Percentiles rank a stretch among this genome's conserved stretches.
Evolutionary conservation across 352 stramenopile species (phyloP).

Genomic region (Phytophthora citrophthora): DNA sequence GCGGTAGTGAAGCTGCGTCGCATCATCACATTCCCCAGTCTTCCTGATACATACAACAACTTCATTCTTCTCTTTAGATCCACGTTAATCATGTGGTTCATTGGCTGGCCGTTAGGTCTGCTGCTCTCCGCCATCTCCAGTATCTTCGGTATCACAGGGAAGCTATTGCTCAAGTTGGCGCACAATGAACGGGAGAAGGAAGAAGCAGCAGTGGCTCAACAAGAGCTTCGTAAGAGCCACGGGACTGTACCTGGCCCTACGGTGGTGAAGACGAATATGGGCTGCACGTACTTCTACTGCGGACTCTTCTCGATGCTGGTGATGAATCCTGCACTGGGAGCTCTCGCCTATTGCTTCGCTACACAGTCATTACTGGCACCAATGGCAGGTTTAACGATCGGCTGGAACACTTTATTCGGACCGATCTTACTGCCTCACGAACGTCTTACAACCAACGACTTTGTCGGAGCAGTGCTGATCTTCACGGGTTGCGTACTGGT

Average conservation of each 20-base stretch:
- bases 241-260: slow-evolving; percentile 16
- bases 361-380: slow-evolving; percentile 83
- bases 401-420: slow-evolving; percentile 84
- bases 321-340: slow-evolving; percentile 70
- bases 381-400: slow-evolving; percentile 83
- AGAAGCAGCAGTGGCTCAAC: slow-evolving; percentile 46
- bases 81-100: slow-evolving; percentile 38
- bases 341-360: slow-evolving; percentile 78
- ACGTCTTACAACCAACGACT: slow-evolving; percentile 74
- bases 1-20: slow-evolving; percentile 10
- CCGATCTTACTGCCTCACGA: slow-evolving; percentile 75
- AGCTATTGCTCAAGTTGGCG: slow-evolving; percentile 82
- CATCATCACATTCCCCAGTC: slow-evolving; percentile 15
- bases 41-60: neutral
- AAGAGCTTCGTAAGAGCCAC: slow-evolving; percentile 29
- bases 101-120: slow-evolving; percentile 82
- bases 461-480: slow-evolving; percentile 76
- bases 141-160: slow-evolving; percentile 81
- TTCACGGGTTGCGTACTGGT: slow-evolving; percentile 82
- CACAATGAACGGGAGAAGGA: slow-evolving; percentile 74
- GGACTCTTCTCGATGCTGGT: slow-evolving; percentile 79
- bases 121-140: slow-evolving; percentile 78
- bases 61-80: neutral
- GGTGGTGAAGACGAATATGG: slow-evolving; percentile 37
- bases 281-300: slow-evolving; percentile 76